phyloP scores from a whole-genome alignment of 371 early-diverging fungal species.

The Mucor indicus region DNA sequence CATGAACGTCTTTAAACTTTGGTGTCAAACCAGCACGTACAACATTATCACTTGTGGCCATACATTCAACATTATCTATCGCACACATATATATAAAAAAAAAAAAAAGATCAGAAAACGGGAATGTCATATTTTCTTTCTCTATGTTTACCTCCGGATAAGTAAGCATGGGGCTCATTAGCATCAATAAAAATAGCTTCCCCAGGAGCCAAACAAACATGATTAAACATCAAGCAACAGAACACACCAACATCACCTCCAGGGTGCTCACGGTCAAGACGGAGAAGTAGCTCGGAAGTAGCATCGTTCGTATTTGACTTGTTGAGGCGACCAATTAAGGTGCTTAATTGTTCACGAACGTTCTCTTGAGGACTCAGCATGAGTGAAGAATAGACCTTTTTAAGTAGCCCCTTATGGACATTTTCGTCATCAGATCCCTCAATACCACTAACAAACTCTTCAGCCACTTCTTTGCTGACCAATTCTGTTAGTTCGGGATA shows the following conservation, averaged over 20 bases:
- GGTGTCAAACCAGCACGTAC: conserved; percentile 97
- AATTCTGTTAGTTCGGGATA: conserved; percentile 78
- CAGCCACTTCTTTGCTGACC: conserved; percentile 49
- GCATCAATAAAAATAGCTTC: conserved; percentile 93
- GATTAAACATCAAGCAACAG: conserved; percentile 85
- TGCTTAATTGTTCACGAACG: conserved; percentile 51
- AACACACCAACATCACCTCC: conserved; percentile 89
- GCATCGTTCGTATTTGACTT: conserved; percentile 11
- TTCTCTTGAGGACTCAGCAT: conserved; percentile 60
- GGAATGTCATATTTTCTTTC: too few species aligned
- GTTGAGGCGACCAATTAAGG: conserved; percentile 51
- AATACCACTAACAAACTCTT: conserved; percentile 30
- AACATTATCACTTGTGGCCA: conserved; percentile 98
- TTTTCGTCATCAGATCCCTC: conserved; percentile 16
- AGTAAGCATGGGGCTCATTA: conserved; percentile 96
- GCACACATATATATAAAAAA: too few species aligned
- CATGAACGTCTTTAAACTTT: conserved; percentile 94
- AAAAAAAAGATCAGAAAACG: too few species aligned
- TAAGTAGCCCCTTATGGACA: conserved; percentile 55
- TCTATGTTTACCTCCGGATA: conserved; percentile 78
- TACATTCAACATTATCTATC: conserved; percentile 97
- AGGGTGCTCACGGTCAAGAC: conserved; percentile 83
- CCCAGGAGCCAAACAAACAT: conserved; percentile 75
- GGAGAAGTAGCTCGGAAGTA: conserved; percentile 63
- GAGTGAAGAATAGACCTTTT: conserved; percentile 63